These are phyloP conservation scores for Fagus sylvatica DNA, from an alignment of 306 rosid genomes.

Conservation along the genomic window DNA sequence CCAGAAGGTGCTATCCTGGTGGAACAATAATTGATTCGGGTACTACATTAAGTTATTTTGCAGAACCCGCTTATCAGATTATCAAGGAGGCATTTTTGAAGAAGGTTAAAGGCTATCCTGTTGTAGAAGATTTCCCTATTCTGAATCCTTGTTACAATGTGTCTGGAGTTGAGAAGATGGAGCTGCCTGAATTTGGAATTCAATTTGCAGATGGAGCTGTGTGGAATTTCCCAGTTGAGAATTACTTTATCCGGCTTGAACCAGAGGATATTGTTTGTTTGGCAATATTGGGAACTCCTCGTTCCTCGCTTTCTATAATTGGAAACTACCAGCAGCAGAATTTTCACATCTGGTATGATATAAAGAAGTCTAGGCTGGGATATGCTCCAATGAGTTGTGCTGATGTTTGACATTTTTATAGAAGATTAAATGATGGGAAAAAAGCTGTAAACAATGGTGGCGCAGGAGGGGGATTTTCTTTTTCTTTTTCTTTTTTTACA, in stretches of 20 bases:
- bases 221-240: constrained; percentile 89
- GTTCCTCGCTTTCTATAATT: constrained; percentile 72
- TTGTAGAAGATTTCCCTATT: constrained; percentile 59
- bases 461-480: constrained; percentile 19
- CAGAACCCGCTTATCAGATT: constrained; percentile 74
- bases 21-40: constrained; percentile 98
- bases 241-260: constrained; percentile 79
- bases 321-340: constrained; percentile 99
- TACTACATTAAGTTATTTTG: constrained; percentile 87
- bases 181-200: constrained; percentile 75
- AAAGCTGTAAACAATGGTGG: constrained; percentile 40
- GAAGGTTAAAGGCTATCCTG: constrained; percentile 56
- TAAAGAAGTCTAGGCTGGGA: constrained; percentile 84
- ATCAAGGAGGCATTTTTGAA: constrained; percentile 67
- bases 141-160: constrained; percentile 91
- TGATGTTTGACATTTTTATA: constrained; percentile 49
- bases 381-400: constrained; percentile 84
- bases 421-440: constrained; percentile 19
- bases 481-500: too few relatives aligned
- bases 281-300: constrained; percentile 78
- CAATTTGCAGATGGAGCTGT: constrained; percentile 75
- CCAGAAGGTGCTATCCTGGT: constrained; percentile 70
- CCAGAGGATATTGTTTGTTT: constrained; percentile 67
- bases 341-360: constrained; percentile 80
- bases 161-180: constrained; percentile 62